Base-by-base conservation (phyloP, 2,329 filamentous ascomycete species). In the Thielaviopsis ethacetica region DNA sequence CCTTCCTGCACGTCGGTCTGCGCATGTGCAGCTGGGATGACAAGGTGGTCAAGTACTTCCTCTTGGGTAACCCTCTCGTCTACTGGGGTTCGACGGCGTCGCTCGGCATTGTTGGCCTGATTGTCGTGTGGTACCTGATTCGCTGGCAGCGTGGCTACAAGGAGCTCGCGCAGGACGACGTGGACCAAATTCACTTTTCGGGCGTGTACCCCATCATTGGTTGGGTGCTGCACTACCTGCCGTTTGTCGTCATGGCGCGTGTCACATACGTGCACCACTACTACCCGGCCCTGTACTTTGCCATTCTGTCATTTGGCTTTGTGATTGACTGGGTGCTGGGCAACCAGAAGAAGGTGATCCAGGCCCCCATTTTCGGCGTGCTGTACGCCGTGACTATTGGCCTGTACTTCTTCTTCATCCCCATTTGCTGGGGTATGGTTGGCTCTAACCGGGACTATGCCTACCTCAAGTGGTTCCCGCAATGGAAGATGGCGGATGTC, bases 201-300 rank as follows among this genome's bases (percentile, higher is more conserved):
- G 93, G 88, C 54, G 69, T 98, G 61, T 98, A 98, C 71, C 91
- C 93, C 9, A 77, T 91, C 59, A 79, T 93, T 59, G 93, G 93
- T 63, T 98, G 93, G 93, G 84, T 95, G 72, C 79, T 98, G 54
- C 93, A 98, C 74, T 98, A 96, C 71, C 74, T 95, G 63, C 93
- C 93, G 0, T 98, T 97, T 72, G 82, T 95, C 67, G 83, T 93
- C 68, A 98, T 98, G 94, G 93, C 90, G 12, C 88, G 93, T 78
- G 93, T 98, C 62, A 98, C 93, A 17, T 98, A 98, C 68, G 93
- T 98, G 58, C 93, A 98, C 72, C 93, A 98, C 75, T 98, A 98
- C 77, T 98, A 97, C 72, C 93, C 93, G 12, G 93, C 93, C 10
- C 81, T 98, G 12, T 98, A 97, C 76, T 98, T 97, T 71, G 91